Conservation (phyloP, 2,329 filamentous ascomycete species). For the Sordariomycetes sp. region DNA sequence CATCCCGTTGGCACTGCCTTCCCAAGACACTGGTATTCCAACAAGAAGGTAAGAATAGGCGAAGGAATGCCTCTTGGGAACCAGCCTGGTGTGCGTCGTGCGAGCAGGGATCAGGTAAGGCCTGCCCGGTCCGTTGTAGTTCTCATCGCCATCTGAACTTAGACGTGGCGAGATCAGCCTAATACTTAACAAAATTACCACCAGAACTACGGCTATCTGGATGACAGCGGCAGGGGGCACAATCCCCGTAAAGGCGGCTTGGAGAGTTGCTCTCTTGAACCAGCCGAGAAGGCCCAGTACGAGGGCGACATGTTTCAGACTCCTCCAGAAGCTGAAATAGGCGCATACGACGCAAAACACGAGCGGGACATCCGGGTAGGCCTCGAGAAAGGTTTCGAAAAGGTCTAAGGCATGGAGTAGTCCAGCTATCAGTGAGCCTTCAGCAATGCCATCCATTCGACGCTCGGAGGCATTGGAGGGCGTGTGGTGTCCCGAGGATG, state of each 20-base stretch:
- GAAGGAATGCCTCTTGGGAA: slow-evolving; percentile 60
- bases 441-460: slow-evolving; percentile 4
- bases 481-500: too few relatives aligned
- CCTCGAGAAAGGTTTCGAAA: not conserved
- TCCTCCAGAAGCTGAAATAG: slow-evolving; percentile 11
- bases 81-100: slow-evolving; percentile 57
- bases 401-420: slow-evolving; percentile 3
- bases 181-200: too few relatives aligned
- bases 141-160: not conserved
- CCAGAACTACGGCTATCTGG: too few relatives aligned
- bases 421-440: slow-evolving; percentile 1
- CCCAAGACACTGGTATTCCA: slow-evolving; percentile 57
- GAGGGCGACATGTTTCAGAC: slow-evolving; percentile 13
- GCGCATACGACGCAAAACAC: slow-evolving; percentile 4
- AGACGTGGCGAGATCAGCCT: not conserved
- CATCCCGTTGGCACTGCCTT: slow-evolving; percentile 43
- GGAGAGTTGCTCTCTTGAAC: slow-evolving; percentile 3
- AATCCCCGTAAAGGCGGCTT: too few relatives aligned
- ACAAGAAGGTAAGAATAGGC: slow-evolving; percentile 62
- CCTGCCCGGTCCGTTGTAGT: slow-evolving; percentile 4
- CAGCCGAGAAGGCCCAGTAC: slow-evolving; percentile 13
- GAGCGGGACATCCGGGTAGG: not conserved
- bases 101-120: slow-evolving; percentile 54
- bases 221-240: too few relatives aligned
- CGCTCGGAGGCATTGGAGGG: too few relatives aligned